phyloP scores from a whole-genome alignment of 2,329 filamentous ascomycete species.

The Cadophora sp. region DNA sequence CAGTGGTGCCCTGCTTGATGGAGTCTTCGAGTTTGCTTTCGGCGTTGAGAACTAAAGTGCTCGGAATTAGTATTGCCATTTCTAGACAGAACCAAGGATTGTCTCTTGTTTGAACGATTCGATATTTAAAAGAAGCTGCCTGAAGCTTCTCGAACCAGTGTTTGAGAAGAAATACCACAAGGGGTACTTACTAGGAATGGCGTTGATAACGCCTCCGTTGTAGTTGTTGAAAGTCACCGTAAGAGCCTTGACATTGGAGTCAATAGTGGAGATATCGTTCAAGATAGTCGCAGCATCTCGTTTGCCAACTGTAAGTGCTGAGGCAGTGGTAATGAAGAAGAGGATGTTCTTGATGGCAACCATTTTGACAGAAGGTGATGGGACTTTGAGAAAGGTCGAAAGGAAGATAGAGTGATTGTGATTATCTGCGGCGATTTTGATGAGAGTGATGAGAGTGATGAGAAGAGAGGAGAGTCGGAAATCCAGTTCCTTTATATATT shows the following conservation, averaged over 20 bases:
- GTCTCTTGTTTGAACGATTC: too few species aligned
- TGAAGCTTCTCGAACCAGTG: background rate
- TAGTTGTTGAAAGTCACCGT: constrained; percentile 53
- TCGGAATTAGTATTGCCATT: background rate
- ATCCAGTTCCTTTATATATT: background rate
- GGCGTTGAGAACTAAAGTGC: constrained; percentile 4
- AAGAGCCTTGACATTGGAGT: constrained; percentile 54
- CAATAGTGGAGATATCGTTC: constrained; percentile 48
- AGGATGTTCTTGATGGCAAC: constrained; percentile 31
- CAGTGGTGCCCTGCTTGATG: constrained; percentile 23
- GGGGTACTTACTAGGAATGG: constrained; percentile 1
- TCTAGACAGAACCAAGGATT: background rate
- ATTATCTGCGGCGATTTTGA: background rate
- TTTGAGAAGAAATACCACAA: background rate
- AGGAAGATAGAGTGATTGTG: background rate
- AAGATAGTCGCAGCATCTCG: constrained; percentile 25
- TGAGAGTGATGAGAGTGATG: background rate
- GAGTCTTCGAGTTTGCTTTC: constrained; percentile 25
- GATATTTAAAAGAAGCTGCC: background rate
- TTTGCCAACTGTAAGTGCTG: constrained; percentile 26
- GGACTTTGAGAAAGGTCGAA: background rate
- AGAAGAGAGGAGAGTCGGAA: background rate
- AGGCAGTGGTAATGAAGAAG: constrained; percentile 27
- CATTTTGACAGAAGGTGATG: constrained; percentile 22
- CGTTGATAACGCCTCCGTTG: constrained; percentile 25